Evolutionary conservation across 306 rosid species (phyloP).

Genomic region (Cucurbita argyrosperma): DNA sequence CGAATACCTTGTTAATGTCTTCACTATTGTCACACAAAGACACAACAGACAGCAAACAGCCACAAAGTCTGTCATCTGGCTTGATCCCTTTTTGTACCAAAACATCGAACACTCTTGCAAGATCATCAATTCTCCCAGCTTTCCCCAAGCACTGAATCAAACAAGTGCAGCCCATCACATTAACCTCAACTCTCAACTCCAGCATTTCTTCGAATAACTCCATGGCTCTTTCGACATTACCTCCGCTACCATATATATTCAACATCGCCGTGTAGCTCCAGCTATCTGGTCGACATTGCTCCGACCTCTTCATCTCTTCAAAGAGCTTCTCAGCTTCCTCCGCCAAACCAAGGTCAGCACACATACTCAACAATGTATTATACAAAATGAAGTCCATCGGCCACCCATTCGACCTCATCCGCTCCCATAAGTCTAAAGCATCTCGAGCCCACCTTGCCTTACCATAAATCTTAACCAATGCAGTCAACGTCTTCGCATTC

Average conservation of each 20-base stretch:
- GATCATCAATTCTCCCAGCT: slow-evolving; percentile 44
- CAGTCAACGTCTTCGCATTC: slow-evolving; percentile 71
- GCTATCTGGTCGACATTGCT: slow-evolving; percentile 48
- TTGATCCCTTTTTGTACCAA: slow-evolving; percentile 46
- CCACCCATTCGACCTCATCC: slow-evolving; percentile 57
- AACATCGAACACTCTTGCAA: slow-evolving; percentile 43
- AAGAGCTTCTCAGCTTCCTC: slow-evolving; percentile 78
- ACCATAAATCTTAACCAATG: slow-evolving; percentile 76
- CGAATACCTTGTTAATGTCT: slow-evolving; percentile 48
- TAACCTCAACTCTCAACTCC: slow-evolving; percentile 43
- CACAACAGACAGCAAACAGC: slow-evolving; percentile 66
- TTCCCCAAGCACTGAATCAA: slow-evolving; percentile 90
- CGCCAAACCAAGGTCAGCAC: slow-evolving; percentile 81
- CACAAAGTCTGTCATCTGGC: slow-evolving; percentile 72
- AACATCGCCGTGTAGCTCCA: slow-evolving; percentile 97
- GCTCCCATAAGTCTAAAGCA: slow-evolving; percentile 69
- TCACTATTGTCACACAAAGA: slow-evolving; percentile 35
- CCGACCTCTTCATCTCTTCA: slow-evolving; percentile 56
- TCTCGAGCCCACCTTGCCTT: slow-evolving; percentile 88
- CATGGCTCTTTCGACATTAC: slow-evolving; percentile 59
- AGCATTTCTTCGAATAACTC: slow-evolving; percentile 67
- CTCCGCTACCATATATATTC: slow-evolving; percentile 70
- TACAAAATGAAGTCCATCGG: slow-evolving; percentile 81
- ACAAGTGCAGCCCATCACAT: slow-evolving; percentile 87
- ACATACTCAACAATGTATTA: slow-evolving; percentile 86